A percentile compares a stretch with the other conserved stretches of the same genome.
These are phyloP conservation scores for Datisca glomerata DNA, from an alignment of 306 rosid species.

Conservation along the genomic window DNA sequence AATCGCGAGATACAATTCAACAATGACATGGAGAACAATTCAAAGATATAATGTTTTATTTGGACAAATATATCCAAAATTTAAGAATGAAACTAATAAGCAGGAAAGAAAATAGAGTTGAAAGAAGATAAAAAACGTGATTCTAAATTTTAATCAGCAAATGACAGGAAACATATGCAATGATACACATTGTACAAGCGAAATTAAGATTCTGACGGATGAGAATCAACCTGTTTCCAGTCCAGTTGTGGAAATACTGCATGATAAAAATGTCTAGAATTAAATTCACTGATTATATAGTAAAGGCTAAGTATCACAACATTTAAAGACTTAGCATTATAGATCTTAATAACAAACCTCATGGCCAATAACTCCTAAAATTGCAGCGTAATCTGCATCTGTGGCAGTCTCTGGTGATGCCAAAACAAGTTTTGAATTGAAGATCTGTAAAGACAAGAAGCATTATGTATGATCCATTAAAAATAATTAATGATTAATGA, in stretches of 20 bases:
- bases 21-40: background rate
- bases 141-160: too few relatives aligned
- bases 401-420: conserved; percentile 95
- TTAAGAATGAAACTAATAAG: conserved; percentile 8
- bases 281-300: conserved; percentile 16
- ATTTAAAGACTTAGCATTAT: too few relatives aligned
- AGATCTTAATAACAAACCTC: conserved; percentile 55
- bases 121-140: conserved; percentile 14
- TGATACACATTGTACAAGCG: too few relatives aligned
- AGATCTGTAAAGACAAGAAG: conserved; percentile 38
- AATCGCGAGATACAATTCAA: background rate
- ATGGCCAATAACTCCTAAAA: conserved; percentile 95
- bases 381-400: conserved; percentile 91
- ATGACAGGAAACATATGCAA: too few relatives aligned
- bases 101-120: conserved; percentile 6
- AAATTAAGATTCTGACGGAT: background rate
- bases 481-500: conserved; percentile 3
- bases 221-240: conserved; percentile 83
- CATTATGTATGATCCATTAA: conserved; percentile 3
- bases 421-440: conserved; percentile 72
- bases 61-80: too few relatives aligned
- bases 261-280: conserved; percentile 17
- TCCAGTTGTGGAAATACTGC: conserved; percentile 99
- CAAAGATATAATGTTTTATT: background rate
- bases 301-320: too few relatives aligned